Conservation (phyloP, 1,139 yeast species). For the Lodderomyces parapsilosis region DNA sequence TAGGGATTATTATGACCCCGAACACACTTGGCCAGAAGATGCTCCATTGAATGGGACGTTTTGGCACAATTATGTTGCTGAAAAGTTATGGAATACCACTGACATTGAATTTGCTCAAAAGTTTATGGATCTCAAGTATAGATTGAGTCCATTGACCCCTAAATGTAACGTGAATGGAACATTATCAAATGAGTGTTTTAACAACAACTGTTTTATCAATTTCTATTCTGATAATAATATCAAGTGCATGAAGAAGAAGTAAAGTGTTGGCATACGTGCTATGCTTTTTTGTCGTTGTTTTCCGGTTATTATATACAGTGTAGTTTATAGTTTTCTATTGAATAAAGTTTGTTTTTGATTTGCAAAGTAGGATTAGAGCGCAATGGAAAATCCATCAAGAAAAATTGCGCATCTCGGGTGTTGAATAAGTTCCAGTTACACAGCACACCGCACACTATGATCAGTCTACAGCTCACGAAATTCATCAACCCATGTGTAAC, state of each 20-base stretch:
- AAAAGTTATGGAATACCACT: constrained; percentile 30
- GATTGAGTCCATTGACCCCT: constrained; percentile 53
- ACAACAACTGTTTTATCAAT: constrained; percentile 29
- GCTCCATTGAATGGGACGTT: constrained; percentile 60
- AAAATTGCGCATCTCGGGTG: background rate
- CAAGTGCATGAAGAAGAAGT: constrained; percentile 5
- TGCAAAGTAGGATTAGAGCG: background rate
- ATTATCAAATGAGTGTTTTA: constrained; percentile 1
- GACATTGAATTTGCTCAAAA: constrained; percentile 43
- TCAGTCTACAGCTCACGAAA: background rate
- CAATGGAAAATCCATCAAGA: background rate
- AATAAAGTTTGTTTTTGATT: background rate
- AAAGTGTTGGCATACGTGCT: background rate
- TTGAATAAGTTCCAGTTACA: background rate
- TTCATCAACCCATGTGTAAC: background rate
- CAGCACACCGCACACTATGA: too few species aligned
- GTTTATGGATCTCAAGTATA: constrained; percentile 47
- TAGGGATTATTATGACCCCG: constrained; percentile 48
- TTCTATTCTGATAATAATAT: constrained; percentile 11
- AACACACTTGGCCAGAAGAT: constrained; percentile 48
- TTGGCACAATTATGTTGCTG: constrained; percentile 47
- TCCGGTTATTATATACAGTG: background rate
- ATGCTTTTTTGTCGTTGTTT: background rate
- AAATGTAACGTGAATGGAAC: constrained; percentile 27
- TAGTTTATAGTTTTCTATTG: background rate